phyloP scores from a whole-genome alignment of 2,329 filamentous ascomycete species.

The Intubia oerlemansii region DNA sequence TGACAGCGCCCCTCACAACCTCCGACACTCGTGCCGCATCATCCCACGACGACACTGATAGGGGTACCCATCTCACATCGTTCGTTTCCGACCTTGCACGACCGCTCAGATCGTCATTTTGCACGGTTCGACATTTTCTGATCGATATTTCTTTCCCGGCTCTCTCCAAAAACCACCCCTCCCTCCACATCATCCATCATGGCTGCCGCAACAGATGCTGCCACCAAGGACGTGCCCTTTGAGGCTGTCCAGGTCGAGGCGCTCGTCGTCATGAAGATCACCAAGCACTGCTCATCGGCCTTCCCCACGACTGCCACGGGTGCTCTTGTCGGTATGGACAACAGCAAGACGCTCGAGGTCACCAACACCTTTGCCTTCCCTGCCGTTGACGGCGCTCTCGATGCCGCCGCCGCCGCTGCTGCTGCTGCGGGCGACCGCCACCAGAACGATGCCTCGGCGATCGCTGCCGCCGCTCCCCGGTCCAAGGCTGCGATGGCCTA shows the following conservation, averaged over 20 bases:
- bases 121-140: no score
- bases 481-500: constrained; percentile 78
- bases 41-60: no score
- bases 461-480: constrained; percentile 73
- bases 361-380: constrained; percentile 95
- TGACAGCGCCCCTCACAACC: no score
- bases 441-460: constrained; percentile 52
- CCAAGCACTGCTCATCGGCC: constrained; percentile 74
- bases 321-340: constrained; percentile 84
- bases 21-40: no score
- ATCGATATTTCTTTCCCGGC: neutral
- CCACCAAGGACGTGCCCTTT: constrained; percentile 45
- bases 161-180: no score
- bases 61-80: no score
- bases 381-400: constrained; percentile 49
- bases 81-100: no score
- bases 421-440: constrained; percentile 18
- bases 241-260: constrained; percentile 87
- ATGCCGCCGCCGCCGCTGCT: constrained; percentile 13
- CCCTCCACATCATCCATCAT: constrained; percentile 3
- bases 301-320: constrained; percentile 85
- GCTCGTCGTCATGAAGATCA: constrained; percentile 93
- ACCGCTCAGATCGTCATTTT: no score
- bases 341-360: constrained; percentile 59
- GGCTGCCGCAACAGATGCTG: constrained; percentile 21